Percentiles rank a stretch among this genome's conserved stretches.
Evolutionary conservation across 768 basidiomycete species (phyloP).

Genomic region (Mrakia gelida): DNA sequence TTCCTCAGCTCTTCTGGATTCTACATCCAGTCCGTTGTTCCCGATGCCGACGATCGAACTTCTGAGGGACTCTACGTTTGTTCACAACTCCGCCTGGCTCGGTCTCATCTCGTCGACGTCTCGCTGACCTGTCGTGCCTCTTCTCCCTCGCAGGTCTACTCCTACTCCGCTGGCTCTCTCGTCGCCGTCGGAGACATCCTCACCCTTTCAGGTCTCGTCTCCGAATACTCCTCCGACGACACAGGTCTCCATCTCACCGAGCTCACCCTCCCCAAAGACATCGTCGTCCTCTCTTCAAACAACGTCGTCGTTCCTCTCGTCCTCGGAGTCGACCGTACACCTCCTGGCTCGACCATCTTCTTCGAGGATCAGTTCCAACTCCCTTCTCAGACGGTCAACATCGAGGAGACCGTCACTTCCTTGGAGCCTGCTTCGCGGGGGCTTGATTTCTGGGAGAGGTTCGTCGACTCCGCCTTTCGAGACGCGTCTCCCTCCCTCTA

Average conservation of each 20-base stretch:
- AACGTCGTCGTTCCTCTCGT: constrained; percentile 4
- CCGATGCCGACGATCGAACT: background rate
- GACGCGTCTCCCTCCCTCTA: too few relatives aligned
- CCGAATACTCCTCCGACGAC: constrained; percentile 17
- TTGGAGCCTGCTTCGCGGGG: constrained; percentile 53
- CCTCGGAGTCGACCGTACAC: constrained; percentile 14
- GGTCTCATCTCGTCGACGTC: background rate
- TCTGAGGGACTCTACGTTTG: constrained; percentile 22
- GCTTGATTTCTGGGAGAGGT: constrained; percentile 61
- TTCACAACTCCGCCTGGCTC: background rate
- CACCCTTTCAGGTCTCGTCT: background rate
- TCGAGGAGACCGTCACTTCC: constrained; percentile 7
- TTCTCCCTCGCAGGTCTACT: background rate
- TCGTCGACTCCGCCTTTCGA: background rate
- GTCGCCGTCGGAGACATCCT: constrained; percentile 10
- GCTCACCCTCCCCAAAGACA: constrained; percentile 1
- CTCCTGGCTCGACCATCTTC: constrained; percentile 9
- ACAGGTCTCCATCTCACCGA: constrained; percentile 14
- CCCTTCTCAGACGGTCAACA: background rate
- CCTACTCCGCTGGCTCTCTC: background rate
- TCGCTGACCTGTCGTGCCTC: too few relatives aligned
- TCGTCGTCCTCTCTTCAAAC: constrained; percentile 4
- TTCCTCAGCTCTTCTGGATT: constrained; percentile 7
- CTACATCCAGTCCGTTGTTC: constrained; percentile 2
- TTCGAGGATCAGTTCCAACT: constrained; percentile 18